These are phyloP conservation scores for Leccinum sublutescens DNA, from an alignment of 768 basidiomycete genomes.

Conservation along the genomic window DNA sequence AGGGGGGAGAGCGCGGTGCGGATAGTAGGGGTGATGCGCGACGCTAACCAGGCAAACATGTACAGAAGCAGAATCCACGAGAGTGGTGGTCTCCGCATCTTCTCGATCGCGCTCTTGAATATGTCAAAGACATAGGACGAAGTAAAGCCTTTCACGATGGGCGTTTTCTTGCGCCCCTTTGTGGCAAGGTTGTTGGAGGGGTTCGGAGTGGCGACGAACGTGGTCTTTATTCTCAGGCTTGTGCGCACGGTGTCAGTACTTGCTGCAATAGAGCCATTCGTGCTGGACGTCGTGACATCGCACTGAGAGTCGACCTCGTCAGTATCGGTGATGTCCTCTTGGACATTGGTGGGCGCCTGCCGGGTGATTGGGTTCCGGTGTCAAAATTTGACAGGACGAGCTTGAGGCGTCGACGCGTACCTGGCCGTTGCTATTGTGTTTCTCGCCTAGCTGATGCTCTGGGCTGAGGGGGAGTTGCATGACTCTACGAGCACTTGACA, in stretches of 20 bases:
- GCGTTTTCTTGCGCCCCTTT: slow-evolving; percentile 29
- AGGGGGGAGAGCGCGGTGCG: slow-evolving; percentile 51
- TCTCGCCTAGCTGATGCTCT: slow-evolving; percentile 1
- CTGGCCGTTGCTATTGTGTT: background rate
- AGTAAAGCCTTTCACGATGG: slow-evolving; percentile 29
- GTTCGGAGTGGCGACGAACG: slow-evolving; percentile 19
- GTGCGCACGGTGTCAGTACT: slow-evolving; percentile 18
- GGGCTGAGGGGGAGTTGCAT: slow-evolving; percentile 14
- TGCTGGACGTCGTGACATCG: slow-evolving; percentile 3
- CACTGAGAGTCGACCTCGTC: slow-evolving; percentile 12
- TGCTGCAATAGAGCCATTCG: slow-evolving; percentile 6
- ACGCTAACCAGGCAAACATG: slow-evolving; percentile 46
- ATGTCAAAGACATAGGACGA: slow-evolving; percentile 48
- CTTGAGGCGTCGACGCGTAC: slow-evolving; percentile 3
- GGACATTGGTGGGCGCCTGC: background rate
- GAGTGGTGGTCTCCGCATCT: slow-evolving; percentile 53
- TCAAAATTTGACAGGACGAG: background rate
- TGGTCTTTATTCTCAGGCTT: slow-evolving; percentile 21
- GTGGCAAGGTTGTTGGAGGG: slow-evolving; percentile 18
- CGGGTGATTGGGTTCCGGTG: background rate
- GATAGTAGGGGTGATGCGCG: slow-evolving; percentile 42
- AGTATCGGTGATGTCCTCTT: slow-evolving; percentile 27
- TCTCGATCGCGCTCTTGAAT: slow-evolving; percentile 43
- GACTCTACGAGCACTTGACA: too few species aligned
- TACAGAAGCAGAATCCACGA: slow-evolving; percentile 51